phyloP scores from a whole-genome alignment of 2,329 filamentous ascomycete species.

The Verticillium dahliae region DNA sequence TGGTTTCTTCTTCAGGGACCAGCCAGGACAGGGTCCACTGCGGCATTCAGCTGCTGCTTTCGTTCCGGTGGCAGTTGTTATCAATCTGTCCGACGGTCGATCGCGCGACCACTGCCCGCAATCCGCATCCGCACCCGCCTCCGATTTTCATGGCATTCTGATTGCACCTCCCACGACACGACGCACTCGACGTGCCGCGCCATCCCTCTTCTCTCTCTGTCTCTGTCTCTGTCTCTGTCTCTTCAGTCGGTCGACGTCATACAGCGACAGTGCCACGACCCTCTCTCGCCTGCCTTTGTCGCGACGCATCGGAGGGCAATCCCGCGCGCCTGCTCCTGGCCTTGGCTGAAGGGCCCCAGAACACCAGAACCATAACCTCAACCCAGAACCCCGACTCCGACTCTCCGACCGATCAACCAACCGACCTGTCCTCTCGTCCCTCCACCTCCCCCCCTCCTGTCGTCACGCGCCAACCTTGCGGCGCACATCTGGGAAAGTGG shows the following conservation, averaged over 20 bases:
- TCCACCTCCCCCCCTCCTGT: background rate
- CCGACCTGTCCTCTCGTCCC: background rate
- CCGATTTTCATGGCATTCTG: constrained; percentile 13
- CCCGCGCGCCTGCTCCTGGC: background rate
- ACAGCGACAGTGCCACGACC: background rate
- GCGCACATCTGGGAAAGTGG: constrained; percentile 34
- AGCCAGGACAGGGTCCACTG: background rate
- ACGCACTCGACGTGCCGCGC: constrained; percentile 3
- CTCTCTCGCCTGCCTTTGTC: background rate
- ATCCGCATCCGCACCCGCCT: constrained; percentile 5
- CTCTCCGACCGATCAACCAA: background rate
- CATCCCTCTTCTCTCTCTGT: background rate
- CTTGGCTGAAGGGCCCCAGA: background rate
- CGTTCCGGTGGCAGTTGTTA: background rate
- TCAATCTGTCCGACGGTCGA: constrained; percentile 7
- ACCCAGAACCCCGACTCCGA: background rate
- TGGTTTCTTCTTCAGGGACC: background rate
- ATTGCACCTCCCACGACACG: constrained; percentile 10
- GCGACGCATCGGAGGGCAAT: background rate
- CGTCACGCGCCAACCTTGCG: background rate
- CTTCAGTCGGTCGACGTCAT: background rate
- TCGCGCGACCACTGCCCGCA: constrained; percentile 9
- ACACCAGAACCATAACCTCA: background rate
- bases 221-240: background rate
- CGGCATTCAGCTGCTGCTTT: background rate